phyloP scores from a whole-genome alignment of 352 stramenopile genomes.

The Phytophthora idaei region DNA sequence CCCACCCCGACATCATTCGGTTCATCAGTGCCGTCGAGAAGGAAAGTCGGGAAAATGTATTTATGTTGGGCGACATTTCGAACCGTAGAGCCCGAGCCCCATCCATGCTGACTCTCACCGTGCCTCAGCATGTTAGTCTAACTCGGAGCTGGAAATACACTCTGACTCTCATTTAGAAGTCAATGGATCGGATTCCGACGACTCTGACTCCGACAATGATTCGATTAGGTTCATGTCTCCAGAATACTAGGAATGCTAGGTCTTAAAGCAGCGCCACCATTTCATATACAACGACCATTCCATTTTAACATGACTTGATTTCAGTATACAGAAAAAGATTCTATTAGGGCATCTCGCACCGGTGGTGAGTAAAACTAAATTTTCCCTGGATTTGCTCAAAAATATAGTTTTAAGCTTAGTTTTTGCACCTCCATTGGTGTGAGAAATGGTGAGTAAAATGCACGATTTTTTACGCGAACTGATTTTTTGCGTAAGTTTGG shows the following conservation, averaged over 20 bases:
- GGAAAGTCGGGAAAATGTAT: slow-evolving; percentile 5
- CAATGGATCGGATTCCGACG: background rate
- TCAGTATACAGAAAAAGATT: too few species aligned
- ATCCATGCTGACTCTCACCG: background rate
- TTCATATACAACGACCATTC: background rate
- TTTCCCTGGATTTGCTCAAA: too few species aligned
- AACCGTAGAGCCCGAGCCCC: background rate
- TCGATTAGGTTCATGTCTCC: background rate
- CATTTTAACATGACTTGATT: too few species aligned
- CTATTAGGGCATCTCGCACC: too few species aligned
- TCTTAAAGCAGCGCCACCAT: background rate
- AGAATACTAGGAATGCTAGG: background rate
- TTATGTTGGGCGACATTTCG: slow-evolving; percentile 9
- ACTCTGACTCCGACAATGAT: background rate
- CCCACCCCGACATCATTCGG: slow-evolving; percentile 1
- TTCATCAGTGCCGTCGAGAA: slow-evolving; percentile 12
- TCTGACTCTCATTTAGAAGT: background rate
- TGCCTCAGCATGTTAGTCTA: background rate
- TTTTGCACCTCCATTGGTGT: too few species aligned
- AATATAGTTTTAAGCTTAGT: too few species aligned
- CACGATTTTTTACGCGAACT: too few species aligned
- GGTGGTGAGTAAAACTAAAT: too few species aligned
- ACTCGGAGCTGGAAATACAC: background rate
- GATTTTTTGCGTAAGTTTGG: too few species aligned
- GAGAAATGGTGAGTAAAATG: too few species aligned